Conservation (phyloP, 345 rosid species). For the Murraya paniculata region DNA sequence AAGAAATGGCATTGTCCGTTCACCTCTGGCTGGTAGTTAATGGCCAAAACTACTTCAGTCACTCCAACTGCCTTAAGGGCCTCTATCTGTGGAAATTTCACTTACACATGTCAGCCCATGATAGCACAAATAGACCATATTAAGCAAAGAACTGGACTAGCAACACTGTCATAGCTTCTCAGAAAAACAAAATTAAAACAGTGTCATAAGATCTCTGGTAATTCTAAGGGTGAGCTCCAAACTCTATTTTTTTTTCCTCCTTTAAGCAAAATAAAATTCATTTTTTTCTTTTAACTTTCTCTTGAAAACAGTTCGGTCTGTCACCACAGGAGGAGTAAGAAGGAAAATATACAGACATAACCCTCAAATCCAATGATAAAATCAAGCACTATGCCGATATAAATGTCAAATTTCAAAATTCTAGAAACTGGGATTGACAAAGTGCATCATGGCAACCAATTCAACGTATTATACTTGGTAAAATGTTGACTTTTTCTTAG, state of each 20-base stretch:
- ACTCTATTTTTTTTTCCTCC: not conserved
- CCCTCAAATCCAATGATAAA: not conserved
- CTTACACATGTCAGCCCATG: not conserved
- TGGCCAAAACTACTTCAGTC: slow-evolving; percentile 93
- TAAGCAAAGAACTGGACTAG: not conserved
- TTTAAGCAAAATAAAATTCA: not conserved
- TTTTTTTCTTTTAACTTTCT: not conserved
- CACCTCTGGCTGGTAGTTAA: slow-evolving; percentile 98
- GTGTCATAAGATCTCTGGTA: not conserved
- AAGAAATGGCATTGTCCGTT: not conserved
- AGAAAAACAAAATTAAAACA: not conserved
- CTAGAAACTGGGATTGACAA: not conserved
- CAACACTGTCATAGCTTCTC: not conserved
- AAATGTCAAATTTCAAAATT: not conserved
- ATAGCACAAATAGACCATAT: not conserved
- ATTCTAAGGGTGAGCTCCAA: no score
- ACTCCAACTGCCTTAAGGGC: slow-evolving; percentile 97
- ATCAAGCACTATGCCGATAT: not conserved
- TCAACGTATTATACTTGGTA: not conserved
- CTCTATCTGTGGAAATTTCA: slow-evolving; percentile 58
- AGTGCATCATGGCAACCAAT: not conserved
- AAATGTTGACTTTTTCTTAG: slow-evolving; percentile 9
- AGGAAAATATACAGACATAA: not conserved
- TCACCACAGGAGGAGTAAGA: not conserved
- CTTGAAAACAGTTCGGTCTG: not conserved